Evolutionary conservation across 805 yeast genomes (phyloP).

Genomic region (Candida sanyiensis): DNA sequence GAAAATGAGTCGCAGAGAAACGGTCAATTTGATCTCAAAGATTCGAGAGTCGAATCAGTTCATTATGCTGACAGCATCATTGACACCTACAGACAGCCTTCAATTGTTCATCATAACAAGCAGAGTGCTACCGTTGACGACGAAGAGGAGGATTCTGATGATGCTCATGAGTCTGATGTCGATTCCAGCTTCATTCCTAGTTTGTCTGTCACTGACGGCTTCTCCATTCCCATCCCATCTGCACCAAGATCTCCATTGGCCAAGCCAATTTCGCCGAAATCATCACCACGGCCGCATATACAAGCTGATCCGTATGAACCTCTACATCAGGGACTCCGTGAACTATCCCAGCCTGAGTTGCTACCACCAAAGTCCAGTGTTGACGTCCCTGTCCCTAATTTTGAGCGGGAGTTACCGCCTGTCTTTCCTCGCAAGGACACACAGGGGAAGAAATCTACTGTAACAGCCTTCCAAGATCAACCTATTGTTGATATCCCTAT

Average conservation of each 20-base stretch:
- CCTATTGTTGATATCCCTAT: neutral
- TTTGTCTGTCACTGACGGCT: slow-evolving; percentile 3
- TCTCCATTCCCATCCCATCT: slow-evolving; percentile 20
- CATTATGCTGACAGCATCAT: slow-evolving; percentile 23
- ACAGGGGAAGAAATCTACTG: neutral
- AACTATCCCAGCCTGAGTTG: neutral
- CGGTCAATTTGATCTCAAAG: neutral
- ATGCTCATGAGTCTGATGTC: neutral
- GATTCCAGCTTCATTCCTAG: slow-evolving; percentile 18
- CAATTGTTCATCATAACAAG: slow-evolving; percentile 9
- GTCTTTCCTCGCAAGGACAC: neutral
- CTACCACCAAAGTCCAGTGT: neutral
- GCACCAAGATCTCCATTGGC: slow-evolving; percentile 17
- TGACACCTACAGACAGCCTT: slow-evolving; percentile 19
- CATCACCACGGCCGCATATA: neutral
- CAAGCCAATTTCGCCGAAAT: slow-evolving; percentile 3
- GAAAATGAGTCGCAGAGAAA: slow-evolving; percentile 3
- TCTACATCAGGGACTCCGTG: neutral
- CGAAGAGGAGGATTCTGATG: neutral
- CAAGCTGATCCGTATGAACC: neutral
- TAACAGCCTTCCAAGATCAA: neutral
- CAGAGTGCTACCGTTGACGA: neutral
- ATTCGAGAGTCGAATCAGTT: slow-evolving; percentile 1
- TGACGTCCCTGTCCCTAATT: neutral
- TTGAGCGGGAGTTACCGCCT: neutral